Percentiles rank a stretch among this genome's conserved stretches.
Conservation (phyloP, 75 land plant genomes). For the Cupressus sempervirens region DNA sequence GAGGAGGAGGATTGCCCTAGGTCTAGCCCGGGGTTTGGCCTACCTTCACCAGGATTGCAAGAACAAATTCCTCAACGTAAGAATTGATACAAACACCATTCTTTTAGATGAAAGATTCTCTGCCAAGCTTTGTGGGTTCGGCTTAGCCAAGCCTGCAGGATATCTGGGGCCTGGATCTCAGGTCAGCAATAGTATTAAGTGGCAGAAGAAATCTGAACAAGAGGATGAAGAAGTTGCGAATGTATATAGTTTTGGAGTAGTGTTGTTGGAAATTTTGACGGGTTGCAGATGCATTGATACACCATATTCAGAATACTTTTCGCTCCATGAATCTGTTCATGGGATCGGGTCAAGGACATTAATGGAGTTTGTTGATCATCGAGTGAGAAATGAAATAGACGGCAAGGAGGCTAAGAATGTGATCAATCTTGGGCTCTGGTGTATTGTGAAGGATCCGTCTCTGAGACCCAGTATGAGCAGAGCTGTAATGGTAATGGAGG, state of each 20-base stretch:
- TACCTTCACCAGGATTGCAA: slow-evolving; percentile 10
- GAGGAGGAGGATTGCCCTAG: slow-evolving; percentile 9
- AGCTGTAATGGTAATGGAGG: slow-evolving; percentile 5
- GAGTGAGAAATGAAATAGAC: neutral
- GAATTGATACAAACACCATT: slow-evolving; percentile 5
- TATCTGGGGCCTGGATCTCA: neutral
- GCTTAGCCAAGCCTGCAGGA: neutral
- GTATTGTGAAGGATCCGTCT: slow-evolving; percentile 8
- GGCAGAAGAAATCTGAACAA: slow-evolving; percentile 1
- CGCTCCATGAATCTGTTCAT: slow-evolving; percentile 10
- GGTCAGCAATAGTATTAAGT: neutral
- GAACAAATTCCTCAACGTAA: slow-evolving; percentile 1
- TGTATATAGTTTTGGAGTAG: slow-evolving; percentile 7
- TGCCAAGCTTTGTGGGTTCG: slow-evolving; percentile 14
- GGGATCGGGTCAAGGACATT: neutral
- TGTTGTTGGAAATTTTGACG: slow-evolving; percentile 9
- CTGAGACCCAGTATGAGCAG: slow-evolving; percentile 9
- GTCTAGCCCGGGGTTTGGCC: slow-evolving; percentile 6
- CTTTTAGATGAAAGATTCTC: slow-evolving; percentile 13
- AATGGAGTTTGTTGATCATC: slow-evolving; percentile 8
- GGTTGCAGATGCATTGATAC: slow-evolving; percentile 11
- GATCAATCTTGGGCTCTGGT: slow-evolving; percentile 12
- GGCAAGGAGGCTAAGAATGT: slow-evolving; percentile 1
- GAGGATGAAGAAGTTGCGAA: slow-evolving; percentile 6
- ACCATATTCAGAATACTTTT: slow-evolving; percentile 10